phyloP scores from a whole-genome alignment of 2,329 filamentous ascomycete species.

The Colletotrichum agaves region DNA sequence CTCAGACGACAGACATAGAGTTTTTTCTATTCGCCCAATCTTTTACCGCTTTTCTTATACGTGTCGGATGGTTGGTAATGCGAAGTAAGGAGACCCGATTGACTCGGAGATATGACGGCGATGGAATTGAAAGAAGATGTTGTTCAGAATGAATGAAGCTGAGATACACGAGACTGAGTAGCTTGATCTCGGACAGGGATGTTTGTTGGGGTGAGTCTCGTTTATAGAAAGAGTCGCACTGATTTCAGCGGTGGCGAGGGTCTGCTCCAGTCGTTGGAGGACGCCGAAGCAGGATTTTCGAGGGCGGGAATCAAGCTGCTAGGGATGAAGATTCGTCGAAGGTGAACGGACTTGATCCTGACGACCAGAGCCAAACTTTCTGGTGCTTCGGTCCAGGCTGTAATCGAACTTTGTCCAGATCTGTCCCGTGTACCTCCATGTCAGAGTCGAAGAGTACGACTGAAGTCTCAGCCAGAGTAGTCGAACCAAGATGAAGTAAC shows the following conservation, averaged over 20 bases:
- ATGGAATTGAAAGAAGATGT: background rate
- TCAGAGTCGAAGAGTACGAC: slow-evolving; percentile 13
- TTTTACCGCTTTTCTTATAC: slow-evolving; percentile 26
- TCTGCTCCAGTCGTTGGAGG: slow-evolving; percentile 22
- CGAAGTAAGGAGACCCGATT: background rate
- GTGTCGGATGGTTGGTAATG: slow-evolving; percentile 2
- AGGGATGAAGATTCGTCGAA: slow-evolving; percentile 21
- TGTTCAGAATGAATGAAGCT: background rate
- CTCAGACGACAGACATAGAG: slow-evolving; percentile 23
- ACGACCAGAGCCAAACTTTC: slow-evolving; percentile 17
- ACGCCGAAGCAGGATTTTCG: slow-evolving; percentile 19
- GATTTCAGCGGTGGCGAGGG: slow-evolving; percentile 30
- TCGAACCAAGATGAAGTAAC: slow-evolving; percentile 16
- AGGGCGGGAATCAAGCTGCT: slow-evolving; percentile 5
- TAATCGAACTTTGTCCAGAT: slow-evolving; percentile 23
- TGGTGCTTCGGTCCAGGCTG: slow-evolving; percentile 16
- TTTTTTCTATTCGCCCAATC: slow-evolving; percentile 12
- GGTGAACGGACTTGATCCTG: slow-evolving; percentile 18
- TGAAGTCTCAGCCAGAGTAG: slow-evolving; percentile 31
- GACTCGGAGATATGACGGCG: background rate
- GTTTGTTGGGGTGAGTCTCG: slow-evolving; percentile 15
- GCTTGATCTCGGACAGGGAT: background rate
- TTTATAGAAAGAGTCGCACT: slow-evolving; percentile 23
- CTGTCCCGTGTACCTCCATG: background rate
- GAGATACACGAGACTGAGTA: background rate